These are phyloP conservation scores for Podaxis sp. DNA, from an alignment of 768 basidiomycete species.

Conservation along the genomic window DNA sequence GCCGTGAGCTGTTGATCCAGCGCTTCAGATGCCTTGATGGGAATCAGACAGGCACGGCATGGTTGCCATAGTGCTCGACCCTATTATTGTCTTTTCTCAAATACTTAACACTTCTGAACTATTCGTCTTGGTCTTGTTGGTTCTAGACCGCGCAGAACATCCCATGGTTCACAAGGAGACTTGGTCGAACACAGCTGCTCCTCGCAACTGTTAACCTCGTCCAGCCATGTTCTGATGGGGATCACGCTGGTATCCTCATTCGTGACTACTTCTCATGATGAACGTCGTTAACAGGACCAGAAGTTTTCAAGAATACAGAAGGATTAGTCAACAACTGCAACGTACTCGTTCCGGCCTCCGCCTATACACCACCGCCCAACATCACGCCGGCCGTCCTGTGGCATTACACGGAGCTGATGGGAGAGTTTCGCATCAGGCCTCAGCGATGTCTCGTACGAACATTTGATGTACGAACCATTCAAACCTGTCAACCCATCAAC, in stretches of 20 bases:
- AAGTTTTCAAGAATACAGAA: not conserved
- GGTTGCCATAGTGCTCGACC: constrained; percentile 13
- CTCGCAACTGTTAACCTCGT: not conserved
- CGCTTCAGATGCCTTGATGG: constrained; percentile 5
- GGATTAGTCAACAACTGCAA: not conserved
- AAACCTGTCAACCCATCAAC: constrained; percentile 39
- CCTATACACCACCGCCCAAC: not conserved
- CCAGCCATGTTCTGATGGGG: not conserved
- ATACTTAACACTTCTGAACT: not conserved
- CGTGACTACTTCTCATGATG: constrained; percentile 3
- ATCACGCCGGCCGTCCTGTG: constrained; percentile 7
- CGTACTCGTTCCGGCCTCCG: not conserved
- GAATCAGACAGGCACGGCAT: not conserved
- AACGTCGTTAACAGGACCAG: not conserved
- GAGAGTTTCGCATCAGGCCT: not conserved
- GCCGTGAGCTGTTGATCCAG: not conserved
- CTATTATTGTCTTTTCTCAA: not conserved
- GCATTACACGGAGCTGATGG: constrained; percentile 13
- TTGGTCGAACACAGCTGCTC: not conserved
- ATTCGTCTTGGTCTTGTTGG: not conserved
- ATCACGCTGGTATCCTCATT: not conserved
- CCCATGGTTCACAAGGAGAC: constrained; percentile 11
- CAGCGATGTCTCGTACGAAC: not conserved
- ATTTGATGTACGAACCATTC: constrained; percentile 26
- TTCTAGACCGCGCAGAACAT: not conserved